Conservation (phyloP, 2,329 filamentous ascomycete genomes). For the Colletotrichum sublineola region DNA sequence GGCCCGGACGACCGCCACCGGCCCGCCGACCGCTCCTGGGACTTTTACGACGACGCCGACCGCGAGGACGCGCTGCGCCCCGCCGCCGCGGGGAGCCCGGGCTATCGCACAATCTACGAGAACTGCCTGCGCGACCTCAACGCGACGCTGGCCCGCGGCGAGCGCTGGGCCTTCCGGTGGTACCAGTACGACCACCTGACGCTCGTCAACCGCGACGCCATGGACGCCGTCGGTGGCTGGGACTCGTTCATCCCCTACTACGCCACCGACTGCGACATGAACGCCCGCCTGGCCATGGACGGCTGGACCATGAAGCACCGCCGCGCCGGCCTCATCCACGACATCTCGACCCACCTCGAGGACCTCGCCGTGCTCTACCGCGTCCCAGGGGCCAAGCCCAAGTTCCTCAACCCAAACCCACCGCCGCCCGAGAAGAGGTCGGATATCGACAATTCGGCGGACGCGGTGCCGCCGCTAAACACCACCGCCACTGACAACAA, state of each 20-base stretch:
- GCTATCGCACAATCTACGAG: constrained; percentile 58
- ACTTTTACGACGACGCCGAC: constrained; percentile 43
- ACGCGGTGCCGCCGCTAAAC: neutral
- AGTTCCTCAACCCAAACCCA: constrained; percentile 55
- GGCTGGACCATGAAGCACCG: constrained; percentile 57
- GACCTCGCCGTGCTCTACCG: constrained; percentile 62
- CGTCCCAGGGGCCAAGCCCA: constrained; percentile 53
- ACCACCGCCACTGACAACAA: neutral
- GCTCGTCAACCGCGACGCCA: constrained; percentile 66
- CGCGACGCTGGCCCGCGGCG: constrained; percentile 48
- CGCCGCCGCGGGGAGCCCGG: constrained; percentile 50
- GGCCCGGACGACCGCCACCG: constrained; percentile 42
- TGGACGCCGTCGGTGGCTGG: constrained; percentile 66
- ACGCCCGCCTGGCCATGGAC: constrained; percentile 61
- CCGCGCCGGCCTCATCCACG: constrained; percentile 58
- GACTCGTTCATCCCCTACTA: constrained; percentile 71
- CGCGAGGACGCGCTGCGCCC: constrained; percentile 32
- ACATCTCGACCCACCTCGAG: constrained; percentile 60
- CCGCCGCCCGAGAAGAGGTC: constrained; percentile 44
- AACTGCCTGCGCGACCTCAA: constrained; percentile 54
- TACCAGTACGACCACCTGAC: constrained; percentile 71
- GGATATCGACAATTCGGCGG: constrained; percentile 6
- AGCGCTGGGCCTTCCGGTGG: constrained; percentile 65
- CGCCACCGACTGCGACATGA: constrained; percentile 69
- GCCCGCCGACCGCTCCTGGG: constrained; percentile 41